phyloP scores from a whole-genome alignment of 2,329 filamentous ascomycete species.

The Colletotrichum caudatum region DNA sequence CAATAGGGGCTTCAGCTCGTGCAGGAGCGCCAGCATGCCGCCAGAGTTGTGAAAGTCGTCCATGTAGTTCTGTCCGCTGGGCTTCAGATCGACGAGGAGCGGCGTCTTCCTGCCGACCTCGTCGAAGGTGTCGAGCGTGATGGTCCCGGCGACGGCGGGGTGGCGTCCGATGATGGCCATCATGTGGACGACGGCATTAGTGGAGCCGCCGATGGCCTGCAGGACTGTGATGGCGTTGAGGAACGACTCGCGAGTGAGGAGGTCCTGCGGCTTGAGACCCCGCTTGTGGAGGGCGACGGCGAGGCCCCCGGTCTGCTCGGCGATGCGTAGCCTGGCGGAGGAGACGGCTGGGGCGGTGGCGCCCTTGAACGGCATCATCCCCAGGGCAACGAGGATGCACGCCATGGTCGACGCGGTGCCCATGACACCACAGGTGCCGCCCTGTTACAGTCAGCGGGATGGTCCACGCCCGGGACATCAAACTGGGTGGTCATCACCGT shows the following conservation, averaged over 20 bases:
- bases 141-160: conserved; percentile 70
- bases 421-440: conserved; percentile 90
- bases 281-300: conserved; percentile 76
- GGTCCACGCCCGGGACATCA: background rate
- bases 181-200: conserved; percentile 88
- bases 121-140: conserved; percentile 84
- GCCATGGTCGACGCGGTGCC: conserved; percentile 94
- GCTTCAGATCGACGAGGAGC: conserved; percentile 87
- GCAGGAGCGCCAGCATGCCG: conserved; percentile 85
- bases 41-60: conserved; percentile 91
- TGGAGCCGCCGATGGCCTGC: conserved; percentile 87
- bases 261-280: conserved; percentile 74
- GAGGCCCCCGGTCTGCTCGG: conserved; percentile 76
- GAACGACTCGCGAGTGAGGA: conserved; percentile 81
- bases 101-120: conserved; percentile 82
- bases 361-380: conserved; percentile 81
- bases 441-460: conserved; percentile 49
- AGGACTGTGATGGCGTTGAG: conserved; percentile 89
- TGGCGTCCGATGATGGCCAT: conserved; percentile 84
- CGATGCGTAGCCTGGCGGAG: conserved; percentile 83
- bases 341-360: conserved; percentile 84
- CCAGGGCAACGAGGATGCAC: conserved; percentile 83
- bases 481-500: conserved; percentile 60
- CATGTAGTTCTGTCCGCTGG: conserved; percentile 88
- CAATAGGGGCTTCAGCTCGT: conserved; percentile 80